Percentiles rank a stretch among this genome's conserved stretches.
Conservation (phyloP, 192 early-diverging fungal species). For the Gaertneriomyces sp. region DNA sequence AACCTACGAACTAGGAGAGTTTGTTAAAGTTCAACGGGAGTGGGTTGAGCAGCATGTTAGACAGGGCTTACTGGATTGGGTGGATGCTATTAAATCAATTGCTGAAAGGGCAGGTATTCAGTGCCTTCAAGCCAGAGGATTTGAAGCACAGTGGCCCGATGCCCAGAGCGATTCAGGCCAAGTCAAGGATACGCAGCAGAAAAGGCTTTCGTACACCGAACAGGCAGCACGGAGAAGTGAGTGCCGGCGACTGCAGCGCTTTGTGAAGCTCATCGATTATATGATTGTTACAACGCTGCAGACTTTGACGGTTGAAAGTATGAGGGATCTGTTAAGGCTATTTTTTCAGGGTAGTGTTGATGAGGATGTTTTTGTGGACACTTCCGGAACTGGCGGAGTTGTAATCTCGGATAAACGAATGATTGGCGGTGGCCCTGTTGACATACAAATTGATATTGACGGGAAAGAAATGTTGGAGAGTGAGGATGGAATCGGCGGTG, state of each 20-base stretch:
- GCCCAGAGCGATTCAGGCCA: neutral
- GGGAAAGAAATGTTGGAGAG: constrained; percentile 20
- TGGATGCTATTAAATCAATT: constrained; percentile 28
- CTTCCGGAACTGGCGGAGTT: constrained; percentile 25
- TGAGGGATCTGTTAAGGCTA: constrained; percentile 38
- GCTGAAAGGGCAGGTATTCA: constrained; percentile 42
- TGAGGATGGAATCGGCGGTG: constrained; percentile 7
- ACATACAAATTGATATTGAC: no score
- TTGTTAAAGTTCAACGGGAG: constrained; percentile 43
- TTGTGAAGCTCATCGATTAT: constrained; percentile 60
- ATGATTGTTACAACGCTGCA: constrained; percentile 53
- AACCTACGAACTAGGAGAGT: constrained; percentile 42
- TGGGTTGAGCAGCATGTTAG: constrained; percentile 39
- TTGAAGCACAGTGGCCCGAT: constrained; percentile 34
- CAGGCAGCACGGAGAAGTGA: constrained; percentile 56
- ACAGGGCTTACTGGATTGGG: constrained; percentile 39
- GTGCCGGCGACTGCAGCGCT: constrained; percentile 50
- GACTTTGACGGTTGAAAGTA: constrained; percentile 43
- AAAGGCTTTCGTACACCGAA: constrained; percentile 53
- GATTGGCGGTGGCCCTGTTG: constrained; percentile 18
- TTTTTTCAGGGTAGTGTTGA: constrained; percentile 48
- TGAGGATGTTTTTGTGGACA: constrained; percentile 50
- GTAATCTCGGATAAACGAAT: constrained; percentile 17
- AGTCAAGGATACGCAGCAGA: constrained; percentile 3
- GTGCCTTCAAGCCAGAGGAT: constrained; percentile 49